Conservation (phyloP, 768 basidiomycete species). For the Pholiota conissans region DNA sequence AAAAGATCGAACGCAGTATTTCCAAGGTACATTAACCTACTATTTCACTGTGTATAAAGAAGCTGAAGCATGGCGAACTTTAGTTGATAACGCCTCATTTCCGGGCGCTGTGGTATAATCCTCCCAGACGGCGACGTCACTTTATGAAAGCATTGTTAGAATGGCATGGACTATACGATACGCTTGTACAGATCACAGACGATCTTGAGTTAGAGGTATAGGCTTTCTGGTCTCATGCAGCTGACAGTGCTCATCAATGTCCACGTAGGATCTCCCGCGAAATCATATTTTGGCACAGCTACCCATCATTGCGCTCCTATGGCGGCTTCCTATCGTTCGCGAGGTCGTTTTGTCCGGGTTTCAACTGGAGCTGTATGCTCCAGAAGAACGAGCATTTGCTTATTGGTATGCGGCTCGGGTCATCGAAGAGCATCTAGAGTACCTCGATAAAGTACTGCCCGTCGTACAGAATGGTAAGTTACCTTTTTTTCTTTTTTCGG, state of each 20-base stretch:
- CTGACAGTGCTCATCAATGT: background rate
- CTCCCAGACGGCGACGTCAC: slow-evolving; percentile 62
- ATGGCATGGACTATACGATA: slow-evolving; percentile 67
- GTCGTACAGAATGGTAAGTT: slow-evolving; percentile 37
- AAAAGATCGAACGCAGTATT: slow-evolving; percentile 38
- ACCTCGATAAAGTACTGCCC: slow-evolving; percentile 47
- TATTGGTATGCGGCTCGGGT: slow-evolving; percentile 73
- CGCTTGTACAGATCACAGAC: slow-evolving; percentile 33
- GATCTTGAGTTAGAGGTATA: slow-evolving; percentile 30
- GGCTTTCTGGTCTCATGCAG: background rate
- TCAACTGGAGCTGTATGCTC: slow-evolving; percentile 70
- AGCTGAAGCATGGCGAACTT: background rate
- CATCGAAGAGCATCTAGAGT: slow-evolving; percentile 53
- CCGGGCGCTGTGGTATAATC: slow-evolving; percentile 67
- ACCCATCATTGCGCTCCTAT: slow-evolving; percentile 50
- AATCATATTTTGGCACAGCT: slow-evolving; percentile 39
- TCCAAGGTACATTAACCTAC: slow-evolving; percentile 41
- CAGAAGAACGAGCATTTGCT: slow-evolving; percentile 68
- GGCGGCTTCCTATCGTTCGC: slow-evolving; percentile 58
- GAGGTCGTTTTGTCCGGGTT: slow-evolving; percentile 77
- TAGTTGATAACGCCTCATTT: slow-evolving; percentile 62
- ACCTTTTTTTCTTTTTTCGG: background rate
- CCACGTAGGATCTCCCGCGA: slow-evolving; percentile 27
- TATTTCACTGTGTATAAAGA: background rate
- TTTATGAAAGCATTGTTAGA: slow-evolving; percentile 62